Conservation (phyloP, 2,329 filamentous ascomycete genomes). For the Aspergillus tanneri region DNA sequence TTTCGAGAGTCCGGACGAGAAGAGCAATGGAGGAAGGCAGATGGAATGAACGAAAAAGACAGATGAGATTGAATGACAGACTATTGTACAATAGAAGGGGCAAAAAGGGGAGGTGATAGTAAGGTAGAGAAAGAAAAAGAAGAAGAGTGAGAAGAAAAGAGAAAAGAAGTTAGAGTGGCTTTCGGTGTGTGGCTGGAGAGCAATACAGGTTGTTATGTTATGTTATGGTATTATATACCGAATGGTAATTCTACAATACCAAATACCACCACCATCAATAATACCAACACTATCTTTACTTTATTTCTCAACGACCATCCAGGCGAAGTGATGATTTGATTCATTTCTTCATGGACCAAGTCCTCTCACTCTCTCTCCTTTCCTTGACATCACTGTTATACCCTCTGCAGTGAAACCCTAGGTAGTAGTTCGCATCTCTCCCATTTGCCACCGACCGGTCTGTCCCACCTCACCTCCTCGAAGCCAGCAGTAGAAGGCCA, state of each 20-base stretch:
- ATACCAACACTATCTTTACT: not conserved
- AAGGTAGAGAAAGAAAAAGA: slow-evolving; percentile 14
- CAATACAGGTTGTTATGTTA: not conserved
- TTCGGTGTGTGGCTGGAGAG: slow-evolving; percentile 21
- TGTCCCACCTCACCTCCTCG: not conserved
- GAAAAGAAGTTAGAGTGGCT: slow-evolving; percentile 24
- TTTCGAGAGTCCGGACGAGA: slow-evolving; percentile 30
- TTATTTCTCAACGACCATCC: not conserved
- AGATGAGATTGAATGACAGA: slow-evolving; percentile 14
- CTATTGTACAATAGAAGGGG: slow-evolving; percentile 17
- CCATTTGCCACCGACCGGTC: not conserved
- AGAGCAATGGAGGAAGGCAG: not conserved
- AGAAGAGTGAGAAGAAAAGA: slow-evolving; percentile 17
- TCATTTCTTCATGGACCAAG: not conserved
- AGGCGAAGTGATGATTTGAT: no score
- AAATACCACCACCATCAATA: not conserved
- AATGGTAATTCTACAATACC: not conserved
- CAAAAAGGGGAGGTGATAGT: slow-evolving; percentile 11
- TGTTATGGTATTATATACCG: not conserved
- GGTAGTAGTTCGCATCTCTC: not conserved
- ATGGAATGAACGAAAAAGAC: slow-evolving; percentile 15
- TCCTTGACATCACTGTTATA: not conserved
- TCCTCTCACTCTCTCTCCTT: not conserved
- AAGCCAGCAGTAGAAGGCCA: not conserved
- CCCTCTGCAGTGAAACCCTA: not conserved